A percentile compares a stretch with the other conserved stretches of the same genome.
Conservation (phyloP, 129 eudicot species). For the Arctium minus region DNA sequence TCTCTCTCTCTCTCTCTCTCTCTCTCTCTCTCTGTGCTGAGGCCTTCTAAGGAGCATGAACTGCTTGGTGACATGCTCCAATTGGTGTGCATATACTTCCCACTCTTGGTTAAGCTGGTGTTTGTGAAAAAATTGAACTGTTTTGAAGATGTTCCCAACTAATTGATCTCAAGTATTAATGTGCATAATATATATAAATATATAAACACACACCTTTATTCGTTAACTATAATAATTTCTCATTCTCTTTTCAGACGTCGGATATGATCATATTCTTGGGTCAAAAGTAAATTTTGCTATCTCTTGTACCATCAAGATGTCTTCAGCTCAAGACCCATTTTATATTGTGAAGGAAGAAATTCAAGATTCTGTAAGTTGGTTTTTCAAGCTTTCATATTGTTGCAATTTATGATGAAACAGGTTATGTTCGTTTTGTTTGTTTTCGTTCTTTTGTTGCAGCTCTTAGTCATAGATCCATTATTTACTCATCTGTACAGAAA, state of each 20-base stretch:
- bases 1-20: too few relatives aligned
- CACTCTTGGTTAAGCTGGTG: not conserved
- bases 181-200: not conserved
- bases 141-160: not conserved
- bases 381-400: not conserved
- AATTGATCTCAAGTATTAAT: not conserved
- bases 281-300: not conserved
- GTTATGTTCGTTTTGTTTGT: not conserved
- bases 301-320: slow-evolving; percentile 28
- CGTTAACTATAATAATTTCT: not conserved
- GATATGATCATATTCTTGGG: not conserved
- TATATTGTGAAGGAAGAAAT: slow-evolving; percentile 69
- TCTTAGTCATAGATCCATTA: not conserved
- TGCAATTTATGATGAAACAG: not conserved
- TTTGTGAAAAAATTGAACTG: not conserved
- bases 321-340: slow-evolving; percentile 75
- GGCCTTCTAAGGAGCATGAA: not conserved
- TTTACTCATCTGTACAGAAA: not conserved
- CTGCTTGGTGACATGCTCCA: not conserved
- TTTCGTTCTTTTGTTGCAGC: not conserved
- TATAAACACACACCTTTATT: not conserved
- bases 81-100: not conserved
- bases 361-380: slow-evolving; percentile 56
- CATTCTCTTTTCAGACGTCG: not conserved
- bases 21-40: too few relatives aligned